Evolutionary conservation across 176 grass and related monocot genomes (phyloP).

Genomic region (Dendrocalamus sinicus): DNA sequence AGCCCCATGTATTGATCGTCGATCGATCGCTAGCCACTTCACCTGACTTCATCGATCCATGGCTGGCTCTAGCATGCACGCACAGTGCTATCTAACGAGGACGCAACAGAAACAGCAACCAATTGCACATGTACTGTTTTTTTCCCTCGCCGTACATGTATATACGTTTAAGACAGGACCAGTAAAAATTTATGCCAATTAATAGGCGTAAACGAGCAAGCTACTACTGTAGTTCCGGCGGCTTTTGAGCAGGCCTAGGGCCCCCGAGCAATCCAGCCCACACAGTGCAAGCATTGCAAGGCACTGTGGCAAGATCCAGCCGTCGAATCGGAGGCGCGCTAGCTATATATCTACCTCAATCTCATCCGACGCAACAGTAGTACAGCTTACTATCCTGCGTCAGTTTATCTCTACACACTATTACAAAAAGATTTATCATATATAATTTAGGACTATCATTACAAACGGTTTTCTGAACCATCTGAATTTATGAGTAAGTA

Average conservation of each 20-base stretch:
- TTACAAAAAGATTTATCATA: too few relatives aligned
- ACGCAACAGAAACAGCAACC: conserved; percentile 6
- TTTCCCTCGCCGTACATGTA: neutral
- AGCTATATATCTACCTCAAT: neutral
- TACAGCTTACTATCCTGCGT: neutral
- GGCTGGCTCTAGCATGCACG: neutral
- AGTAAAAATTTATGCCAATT: conserved; percentile 6
- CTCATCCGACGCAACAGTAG: neutral
- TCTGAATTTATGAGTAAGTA: too few relatives aligned
- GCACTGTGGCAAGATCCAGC: conserved; percentile 27
- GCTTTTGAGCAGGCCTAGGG: neutral
- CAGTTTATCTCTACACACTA: too few relatives aligned
- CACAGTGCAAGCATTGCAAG: neutral
- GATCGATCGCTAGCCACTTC: neutral
- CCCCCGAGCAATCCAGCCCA: conserved; percentile 10
- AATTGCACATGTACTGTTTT: neutral
- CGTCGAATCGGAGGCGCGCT: conserved; percentile 25
- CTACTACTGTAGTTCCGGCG: neutral
- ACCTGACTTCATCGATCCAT: neutral
- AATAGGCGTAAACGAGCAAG: neutral
- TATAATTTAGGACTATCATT: accelerated
- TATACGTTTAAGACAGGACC: conserved; percentile 1
- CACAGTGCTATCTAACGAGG: neutral
- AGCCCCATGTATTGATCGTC: conserved; percentile 11
- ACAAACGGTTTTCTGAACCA: accelerated